phyloP scores from a whole-genome alignment of 2,329 filamentous ascomycete species.

The Penicillium sp. region DNA sequence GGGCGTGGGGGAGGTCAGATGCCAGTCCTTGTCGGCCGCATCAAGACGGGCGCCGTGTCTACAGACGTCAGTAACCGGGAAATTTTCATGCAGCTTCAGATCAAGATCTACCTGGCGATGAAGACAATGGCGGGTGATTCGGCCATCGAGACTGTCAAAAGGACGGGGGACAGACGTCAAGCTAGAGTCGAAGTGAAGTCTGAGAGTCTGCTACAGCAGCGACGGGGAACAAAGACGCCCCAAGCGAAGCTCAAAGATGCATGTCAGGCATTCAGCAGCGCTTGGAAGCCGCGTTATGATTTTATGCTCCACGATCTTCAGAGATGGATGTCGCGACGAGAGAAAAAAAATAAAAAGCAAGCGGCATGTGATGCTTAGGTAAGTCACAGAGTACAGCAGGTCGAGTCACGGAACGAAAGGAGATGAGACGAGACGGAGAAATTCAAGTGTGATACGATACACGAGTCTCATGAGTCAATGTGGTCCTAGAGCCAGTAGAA shows the following conservation, averaged over 20 bases:
- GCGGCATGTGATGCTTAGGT: constrained; percentile 13
- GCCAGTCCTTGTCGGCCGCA: constrained; percentile 92
- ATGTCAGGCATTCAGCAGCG: constrained; percentile 7
- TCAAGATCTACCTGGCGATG: constrained; percentile 39
- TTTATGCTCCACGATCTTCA: background rate
- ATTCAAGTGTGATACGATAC: background rate
- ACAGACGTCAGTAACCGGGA: constrained; percentile 38
- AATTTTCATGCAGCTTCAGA: background rate
- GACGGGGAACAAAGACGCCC: background rate
- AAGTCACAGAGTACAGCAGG: background rate
- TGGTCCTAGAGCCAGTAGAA: background rate
- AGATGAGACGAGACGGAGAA: background rate
- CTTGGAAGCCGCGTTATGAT: background rate
- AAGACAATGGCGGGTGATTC: constrained; percentile 44
- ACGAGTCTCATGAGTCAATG: background rate
- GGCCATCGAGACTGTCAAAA: constrained; percentile 26
- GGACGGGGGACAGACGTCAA: constrained; percentile 1
- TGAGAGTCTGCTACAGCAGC: background rate
- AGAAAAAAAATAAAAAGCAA: constrained; percentile 6
- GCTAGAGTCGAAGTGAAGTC: background rate
- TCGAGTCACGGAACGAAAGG: background rate
- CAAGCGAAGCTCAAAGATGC: background rate
- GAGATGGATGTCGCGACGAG: background rate
- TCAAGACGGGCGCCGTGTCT: constrained; percentile 93
- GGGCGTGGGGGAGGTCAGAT: constrained; percentile 84